A percentile compares a stretch with the other conserved stretches of the same genome.
Conservation (phyloP, 495 filamentous ascomycete genomes). For the Clavariopsis aquatica region DNA sequence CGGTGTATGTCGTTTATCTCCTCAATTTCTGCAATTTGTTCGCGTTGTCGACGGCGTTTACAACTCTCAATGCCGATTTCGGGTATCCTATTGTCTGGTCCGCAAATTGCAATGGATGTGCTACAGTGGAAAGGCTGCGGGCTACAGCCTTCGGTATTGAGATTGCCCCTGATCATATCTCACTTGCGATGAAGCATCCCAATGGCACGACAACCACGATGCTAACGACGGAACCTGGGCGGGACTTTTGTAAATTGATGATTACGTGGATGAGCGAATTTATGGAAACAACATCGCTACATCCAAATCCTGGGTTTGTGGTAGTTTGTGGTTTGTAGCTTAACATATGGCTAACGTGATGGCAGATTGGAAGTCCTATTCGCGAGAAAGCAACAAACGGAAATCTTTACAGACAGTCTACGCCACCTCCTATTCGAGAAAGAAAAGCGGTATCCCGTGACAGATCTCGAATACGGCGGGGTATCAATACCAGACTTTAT, state of each 20-base stretch:
- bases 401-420: slow-evolving; percentile 4
- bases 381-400: neutral
- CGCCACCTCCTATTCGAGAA: neutral
- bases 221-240: neutral
- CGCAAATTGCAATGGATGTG: slow-evolving; percentile 4
- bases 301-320: neutral
- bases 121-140: neutral
- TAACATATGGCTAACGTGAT: neutral
- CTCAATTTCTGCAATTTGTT: neutral
- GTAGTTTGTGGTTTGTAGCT: neutral
- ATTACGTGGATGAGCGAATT: neutral
- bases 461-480: slow-evolving; percentile 1
- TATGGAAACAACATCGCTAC: neutral
- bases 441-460: neutral
- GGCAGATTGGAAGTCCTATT: neutral
- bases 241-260: neutral
- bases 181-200: neutral
- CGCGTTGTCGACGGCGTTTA: neutral
- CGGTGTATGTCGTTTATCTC: neutral
- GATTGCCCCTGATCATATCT: slow-evolving; percentile 3
- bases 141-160: slow-evolving; percentile 8
- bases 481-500: neutral
- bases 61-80: neutral
- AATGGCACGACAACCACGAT: neutral
- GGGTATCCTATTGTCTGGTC: neutral